Evolutionary conservation across 2,329 filamentous ascomycete genomes (phyloP).

Genomic region (Aspergillus tamarii): DNA sequence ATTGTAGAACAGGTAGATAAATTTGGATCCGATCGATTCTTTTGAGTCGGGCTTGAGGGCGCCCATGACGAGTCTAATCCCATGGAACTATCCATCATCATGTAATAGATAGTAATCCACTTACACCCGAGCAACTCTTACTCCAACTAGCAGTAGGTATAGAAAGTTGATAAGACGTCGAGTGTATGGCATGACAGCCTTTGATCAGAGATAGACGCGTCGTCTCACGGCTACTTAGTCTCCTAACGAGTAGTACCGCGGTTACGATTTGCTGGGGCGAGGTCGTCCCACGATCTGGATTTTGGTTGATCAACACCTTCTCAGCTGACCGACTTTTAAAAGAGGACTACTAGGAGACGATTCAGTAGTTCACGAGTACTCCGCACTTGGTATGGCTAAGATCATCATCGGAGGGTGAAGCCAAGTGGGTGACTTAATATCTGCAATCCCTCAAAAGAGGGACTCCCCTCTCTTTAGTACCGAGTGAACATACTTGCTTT

Average conservation of each 20-base stretch:
- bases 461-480: background rate
- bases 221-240: background rate
- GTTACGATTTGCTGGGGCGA: background rate
- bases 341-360: background rate
- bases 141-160: background rate
- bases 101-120: background rate
- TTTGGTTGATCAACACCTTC: constrained; percentile 7
- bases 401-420: background rate
- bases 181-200: background rate
- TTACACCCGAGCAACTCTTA: background rate
- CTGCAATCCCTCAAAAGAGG: background rate
- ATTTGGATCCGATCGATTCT: background rate
- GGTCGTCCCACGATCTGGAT: constrained; percentile 12
- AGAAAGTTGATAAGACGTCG: background rate
- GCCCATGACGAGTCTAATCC: background rate
- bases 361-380: constrained; percentile 1
- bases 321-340: constrained; percentile 15
- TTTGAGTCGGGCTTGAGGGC: background rate
- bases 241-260: background rate
- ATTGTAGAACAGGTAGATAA: background rate
- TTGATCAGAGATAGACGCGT: background rate
- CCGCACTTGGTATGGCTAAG: constrained; percentile 1
- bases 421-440: constrained; percentile 1
- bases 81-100: background rate
- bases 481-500: background rate